phyloP scores from a whole-genome alignment of 2,329 filamentous ascomycete species.

The Phyllosticta citriasiana region DNA sequence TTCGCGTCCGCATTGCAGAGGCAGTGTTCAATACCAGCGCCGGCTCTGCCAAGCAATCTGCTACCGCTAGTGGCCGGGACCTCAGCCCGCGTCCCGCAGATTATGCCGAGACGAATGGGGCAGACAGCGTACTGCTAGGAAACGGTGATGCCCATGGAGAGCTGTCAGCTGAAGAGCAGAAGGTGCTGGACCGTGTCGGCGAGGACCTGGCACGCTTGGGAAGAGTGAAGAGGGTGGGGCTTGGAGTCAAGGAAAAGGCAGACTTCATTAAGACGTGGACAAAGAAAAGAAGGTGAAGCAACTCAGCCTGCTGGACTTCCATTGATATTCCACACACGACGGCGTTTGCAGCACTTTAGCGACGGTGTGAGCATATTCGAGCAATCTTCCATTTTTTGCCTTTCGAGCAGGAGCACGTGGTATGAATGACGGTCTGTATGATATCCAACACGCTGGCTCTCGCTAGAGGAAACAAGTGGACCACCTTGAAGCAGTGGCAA shows the following conservation, averaged over 20 bases:
- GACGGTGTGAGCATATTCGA: background rate
- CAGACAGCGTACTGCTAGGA: background rate
- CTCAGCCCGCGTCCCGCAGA: background rate
- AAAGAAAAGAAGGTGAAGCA: slow-evolving; percentile 26
- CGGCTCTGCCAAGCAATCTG: slow-evolving; percentile 6
- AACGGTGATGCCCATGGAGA: slow-evolving; percentile 17
- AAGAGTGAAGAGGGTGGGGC: slow-evolving; percentile 75
- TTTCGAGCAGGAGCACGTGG: background rate
- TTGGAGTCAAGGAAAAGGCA: slow-evolving; percentile 74
- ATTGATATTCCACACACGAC: background rate
- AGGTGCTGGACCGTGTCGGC: slow-evolving; percentile 65
- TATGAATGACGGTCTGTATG: background rate
- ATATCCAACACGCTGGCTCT: background rate
- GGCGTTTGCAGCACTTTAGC: background rate
- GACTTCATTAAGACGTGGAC: slow-evolving; percentile 69
- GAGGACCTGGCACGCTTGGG: slow-evolving; percentile 82
- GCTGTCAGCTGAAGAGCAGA: slow-evolving; percentile 49
- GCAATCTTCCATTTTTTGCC: background rate
- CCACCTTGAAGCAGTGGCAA: background rate
- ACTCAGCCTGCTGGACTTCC: background rate
- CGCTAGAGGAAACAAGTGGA: background rate
- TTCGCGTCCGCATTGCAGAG: slow-evolving; percentile 83
- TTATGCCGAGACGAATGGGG: background rate
- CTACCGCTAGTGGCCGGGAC: background rate
- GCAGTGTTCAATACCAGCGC: slow-evolving; percentile 40